Conservation (phyloP, 495 filamentous ascomycete species). For the Penicillium coprophilum region DNA sequence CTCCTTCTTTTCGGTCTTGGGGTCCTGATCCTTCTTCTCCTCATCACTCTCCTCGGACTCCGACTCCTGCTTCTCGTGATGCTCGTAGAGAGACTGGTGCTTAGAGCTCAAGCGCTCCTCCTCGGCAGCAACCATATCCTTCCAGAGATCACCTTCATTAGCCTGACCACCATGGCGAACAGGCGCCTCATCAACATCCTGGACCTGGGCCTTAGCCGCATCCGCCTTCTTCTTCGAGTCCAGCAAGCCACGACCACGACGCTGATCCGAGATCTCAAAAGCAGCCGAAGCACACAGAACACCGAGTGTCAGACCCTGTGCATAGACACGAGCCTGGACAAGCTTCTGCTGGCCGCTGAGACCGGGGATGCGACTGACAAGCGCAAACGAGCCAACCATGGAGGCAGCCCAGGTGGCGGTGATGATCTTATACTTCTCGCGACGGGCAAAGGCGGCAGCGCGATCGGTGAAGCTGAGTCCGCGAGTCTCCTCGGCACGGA, state of each 20-base stretch:
- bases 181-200: constrained; percentile 55
- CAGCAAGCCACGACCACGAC: constrained; percentile 61
- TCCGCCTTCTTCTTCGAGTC: constrained; percentile 49
- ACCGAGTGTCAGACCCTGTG: constrained; percentile 90
- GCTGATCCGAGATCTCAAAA: constrained; percentile 84
- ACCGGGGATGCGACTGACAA: constrained; percentile 79
- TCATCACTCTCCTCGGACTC: constrained; percentile 16
- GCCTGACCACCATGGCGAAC: constrained; percentile 54
- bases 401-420: constrained; percentile 77
- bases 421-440: constrained; percentile 90
- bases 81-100: constrained; percentile 47
- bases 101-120: constrained; percentile 63
- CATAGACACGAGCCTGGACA: constrained; percentile 96
- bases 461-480: constrained; percentile 57
- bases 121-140: constrained; percentile 80
- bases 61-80: constrained; percentile 25
- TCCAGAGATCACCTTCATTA: constrained; percentile 86
- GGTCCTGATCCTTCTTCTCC: constrained; percentile 11
- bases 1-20: constrained; percentile 17
- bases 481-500: constrained; percentile 45
- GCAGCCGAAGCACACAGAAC: constrained; percentile 84
- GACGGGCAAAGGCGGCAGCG: constrained; percentile 59
- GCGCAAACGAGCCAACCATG: constrained; percentile 71
- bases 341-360: constrained; percentile 81
- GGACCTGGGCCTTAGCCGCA: background rate